phyloP scores from a whole-genome alignment of 2,329 filamentous ascomycete genomes.

The Helotiales sp. region DNA sequence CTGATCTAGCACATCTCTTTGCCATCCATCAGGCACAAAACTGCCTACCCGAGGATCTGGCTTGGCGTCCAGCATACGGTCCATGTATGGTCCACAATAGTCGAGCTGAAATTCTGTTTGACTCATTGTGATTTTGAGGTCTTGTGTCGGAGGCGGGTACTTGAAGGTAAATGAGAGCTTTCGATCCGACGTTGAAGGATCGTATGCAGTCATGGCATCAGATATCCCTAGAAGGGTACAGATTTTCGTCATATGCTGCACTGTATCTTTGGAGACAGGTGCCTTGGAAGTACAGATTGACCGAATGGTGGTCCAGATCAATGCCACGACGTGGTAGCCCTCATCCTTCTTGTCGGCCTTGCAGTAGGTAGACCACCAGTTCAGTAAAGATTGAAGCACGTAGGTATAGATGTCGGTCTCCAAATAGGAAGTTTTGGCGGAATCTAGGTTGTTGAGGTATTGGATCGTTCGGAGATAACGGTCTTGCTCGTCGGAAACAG shows the following conservation, averaged over 20 bases:
- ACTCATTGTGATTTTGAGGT: slow-evolving; percentile 37
- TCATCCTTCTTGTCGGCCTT: slow-evolving; percentile 34
- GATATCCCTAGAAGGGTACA: slow-evolving; percentile 37
- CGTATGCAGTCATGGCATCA: slow-evolving; percentile 28
- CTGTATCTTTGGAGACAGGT: slow-evolving; percentile 44
- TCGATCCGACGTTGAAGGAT: slow-evolving; percentile 33
- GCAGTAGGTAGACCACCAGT: slow-evolving; percentile 47
- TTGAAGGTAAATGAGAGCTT: slow-evolving; percentile 47
- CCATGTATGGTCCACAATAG: slow-evolving; percentile 71
- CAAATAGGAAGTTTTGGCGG: slow-evolving; percentile 28
- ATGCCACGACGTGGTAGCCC: slow-evolving; percentile 43
- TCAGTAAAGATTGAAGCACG: slow-evolving; percentile 47
- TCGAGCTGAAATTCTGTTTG: slow-evolving; percentile 64
- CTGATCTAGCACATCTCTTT: slow-evolving; percentile 69
- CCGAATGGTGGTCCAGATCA: slow-evolving; percentile 46
- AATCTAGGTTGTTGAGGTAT: slow-evolving; percentile 34
- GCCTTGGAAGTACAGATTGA: slow-evolving; percentile 39
- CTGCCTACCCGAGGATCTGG: slow-evolving; percentile 65
- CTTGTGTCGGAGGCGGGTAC: slow-evolving; percentile 35
- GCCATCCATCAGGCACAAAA: slow-evolving; percentile 77
- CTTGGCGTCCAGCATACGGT: slow-evolving; percentile 69
- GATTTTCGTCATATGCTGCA: slow-evolving; percentile 35
- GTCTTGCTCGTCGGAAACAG: slow-evolving; percentile 30
- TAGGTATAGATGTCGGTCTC: slow-evolving; percentile 42
- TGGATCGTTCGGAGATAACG: slow-evolving; percentile 30